phyloP scores from a whole-genome alignment of 2,329 filamentous ascomycete species.

The Cercospora citrullina region DNA sequence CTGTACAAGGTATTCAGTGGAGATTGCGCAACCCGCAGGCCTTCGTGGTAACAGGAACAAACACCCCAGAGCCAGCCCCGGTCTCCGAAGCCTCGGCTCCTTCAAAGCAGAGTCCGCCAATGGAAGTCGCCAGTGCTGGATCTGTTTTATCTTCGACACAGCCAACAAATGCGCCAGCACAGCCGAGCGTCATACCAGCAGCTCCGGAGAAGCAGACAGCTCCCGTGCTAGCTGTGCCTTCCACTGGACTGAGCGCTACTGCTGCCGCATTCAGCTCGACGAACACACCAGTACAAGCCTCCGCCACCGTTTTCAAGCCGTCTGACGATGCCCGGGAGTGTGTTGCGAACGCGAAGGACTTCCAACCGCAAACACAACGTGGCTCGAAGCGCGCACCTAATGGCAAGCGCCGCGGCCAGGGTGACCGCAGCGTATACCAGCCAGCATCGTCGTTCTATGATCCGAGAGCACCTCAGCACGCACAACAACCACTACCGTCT shows the following conservation, averaged over 20 bases:
- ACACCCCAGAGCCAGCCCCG: background rate
- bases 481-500: background rate
- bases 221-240: background rate
- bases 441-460: slow-evolving; percentile 1
- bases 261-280: slow-evolving; percentile 9
- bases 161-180: background rate
- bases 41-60: background rate
- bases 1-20: slow-evolving; percentile 24
- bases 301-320: background rate
- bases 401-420: slow-evolving; percentile 13
- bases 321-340: slow-evolving; percentile 1
- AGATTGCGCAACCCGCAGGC: slow-evolving; percentile 4
- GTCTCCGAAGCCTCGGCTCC: background rate
- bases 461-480: background rate
- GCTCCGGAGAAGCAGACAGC: background rate
- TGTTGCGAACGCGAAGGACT: background rate
- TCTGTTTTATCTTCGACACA: background rate
- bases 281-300: slow-evolving; percentile 6
- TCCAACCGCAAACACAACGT: background rate
- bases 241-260: background rate
- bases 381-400: slow-evolving; percentile 13
- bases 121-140: background rate
- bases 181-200: background rate
- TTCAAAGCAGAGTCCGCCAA: background rate
- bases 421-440: slow-evolving; percentile 1